Conservation (phyloP, 768 basidiomycete genomes). For the Tulasnella sp. region DNA sequence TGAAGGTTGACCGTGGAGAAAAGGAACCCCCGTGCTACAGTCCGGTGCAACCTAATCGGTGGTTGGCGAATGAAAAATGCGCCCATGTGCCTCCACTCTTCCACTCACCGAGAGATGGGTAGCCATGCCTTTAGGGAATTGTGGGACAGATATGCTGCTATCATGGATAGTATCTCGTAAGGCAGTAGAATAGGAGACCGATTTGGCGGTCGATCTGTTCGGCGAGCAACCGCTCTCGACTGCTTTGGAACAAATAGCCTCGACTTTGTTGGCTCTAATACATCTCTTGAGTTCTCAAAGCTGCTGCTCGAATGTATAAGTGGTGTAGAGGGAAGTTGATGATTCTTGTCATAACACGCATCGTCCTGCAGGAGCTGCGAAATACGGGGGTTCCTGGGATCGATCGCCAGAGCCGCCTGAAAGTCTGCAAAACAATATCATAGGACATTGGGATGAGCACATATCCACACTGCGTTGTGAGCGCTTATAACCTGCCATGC, state of each 20-base stretch:
- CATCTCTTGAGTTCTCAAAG: not conserved
- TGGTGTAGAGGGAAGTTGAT: not conserved
- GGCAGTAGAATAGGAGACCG: not conserved
- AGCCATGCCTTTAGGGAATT: not conserved
- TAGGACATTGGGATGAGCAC: not conserved
- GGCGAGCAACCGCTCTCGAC: not conserved
- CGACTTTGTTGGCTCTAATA: not conserved
- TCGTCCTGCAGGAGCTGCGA: not conserved
- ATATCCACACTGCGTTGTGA: not conserved
- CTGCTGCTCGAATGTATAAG: not conserved
- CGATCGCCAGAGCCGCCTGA: not conserved
- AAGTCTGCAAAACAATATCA: not conserved
- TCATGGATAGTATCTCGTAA: not conserved
- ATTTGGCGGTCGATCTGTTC: not conserved
- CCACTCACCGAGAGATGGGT: not conserved
- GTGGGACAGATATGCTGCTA: not conserved
- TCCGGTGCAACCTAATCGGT: not conserved
- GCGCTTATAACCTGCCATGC: not conserved
- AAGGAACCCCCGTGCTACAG: not conserved
- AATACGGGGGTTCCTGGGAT: not conserved
- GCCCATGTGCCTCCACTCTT: no score
- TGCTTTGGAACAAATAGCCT: not conserved
- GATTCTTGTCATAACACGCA: not conserved
- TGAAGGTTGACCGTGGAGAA: not conserved
- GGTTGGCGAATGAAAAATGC: not conserved